A percentile compares a stretch with the other conserved stretches of the same genome.
Evolutionary conservation across 108 stramenopile genomes (phyloP).

Genomic region (Discostella stelligeroides): DNA sequence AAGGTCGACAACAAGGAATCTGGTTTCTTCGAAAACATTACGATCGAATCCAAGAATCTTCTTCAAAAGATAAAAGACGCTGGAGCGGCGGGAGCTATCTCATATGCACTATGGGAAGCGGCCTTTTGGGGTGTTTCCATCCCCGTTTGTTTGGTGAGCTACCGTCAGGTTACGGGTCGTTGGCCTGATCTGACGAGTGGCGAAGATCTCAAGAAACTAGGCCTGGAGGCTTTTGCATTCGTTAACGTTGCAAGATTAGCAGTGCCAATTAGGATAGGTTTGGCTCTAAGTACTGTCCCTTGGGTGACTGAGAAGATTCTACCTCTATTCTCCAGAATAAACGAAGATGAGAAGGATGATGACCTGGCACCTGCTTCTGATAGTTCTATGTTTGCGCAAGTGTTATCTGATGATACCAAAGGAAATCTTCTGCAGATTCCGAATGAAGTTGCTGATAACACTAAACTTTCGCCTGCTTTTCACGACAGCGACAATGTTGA

Average conservation of each 20-base stretch:
- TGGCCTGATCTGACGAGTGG: slow-evolving; percentile 35
- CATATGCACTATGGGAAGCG: slow-evolving; percentile 79
- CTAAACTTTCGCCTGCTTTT: not conserved
- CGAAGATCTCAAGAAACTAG: slow-evolving; percentile 37
- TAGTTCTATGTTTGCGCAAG: not conserved
- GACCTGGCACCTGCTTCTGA: not conserved
- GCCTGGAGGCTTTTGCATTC: slow-evolving; percentile 42
- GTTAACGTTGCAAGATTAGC: slow-evolving; percentile 45
- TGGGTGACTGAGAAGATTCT: slow-evolving; percentile 39
- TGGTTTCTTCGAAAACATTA: slow-evolving; percentile 35
- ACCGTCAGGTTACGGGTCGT: slow-evolving; percentile 31
- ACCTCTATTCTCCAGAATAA: not conserved
- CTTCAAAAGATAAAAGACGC: slow-evolving; percentile 77
- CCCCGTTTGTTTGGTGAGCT: slow-evolving; percentile 24
- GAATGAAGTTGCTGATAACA: not conserved
- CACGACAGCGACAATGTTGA: not conserved
- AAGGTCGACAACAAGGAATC: not conserved
- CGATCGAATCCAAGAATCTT: slow-evolving; percentile 56
- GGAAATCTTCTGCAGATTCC: not conserved
- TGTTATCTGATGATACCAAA: not conserved
- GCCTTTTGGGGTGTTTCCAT: slow-evolving; percentile 41
- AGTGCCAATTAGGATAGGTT: slow-evolving; percentile 42
- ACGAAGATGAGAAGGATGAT: not conserved
- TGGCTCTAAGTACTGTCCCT: slow-evolving; percentile 31
- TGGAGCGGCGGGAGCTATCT: slow-evolving; percentile 75